These are phyloP conservation scores for Ambrosia hybrid DNA, from an alignment of 140 eudicot species.

Conservation along the genomic window DNA sequence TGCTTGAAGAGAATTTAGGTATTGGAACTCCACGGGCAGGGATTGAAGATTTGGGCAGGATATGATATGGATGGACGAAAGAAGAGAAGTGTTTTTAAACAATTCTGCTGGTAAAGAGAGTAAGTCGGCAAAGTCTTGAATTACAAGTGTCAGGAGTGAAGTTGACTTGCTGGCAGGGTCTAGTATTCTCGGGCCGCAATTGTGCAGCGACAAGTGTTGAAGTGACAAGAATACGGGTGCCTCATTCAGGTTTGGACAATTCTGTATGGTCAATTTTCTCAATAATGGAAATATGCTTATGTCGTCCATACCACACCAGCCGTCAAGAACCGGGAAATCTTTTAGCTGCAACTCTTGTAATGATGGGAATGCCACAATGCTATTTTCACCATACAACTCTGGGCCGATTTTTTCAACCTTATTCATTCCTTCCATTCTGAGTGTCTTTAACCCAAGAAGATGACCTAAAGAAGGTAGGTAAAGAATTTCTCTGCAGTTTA, in stretches of 20 bases:
- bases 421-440: conserved; percentile 29
- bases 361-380: conserved; percentile 30
- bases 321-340: conserved; percentile 17
- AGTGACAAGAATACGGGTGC: conserved; percentile 25
- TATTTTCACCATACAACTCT: conserved; percentile 22
- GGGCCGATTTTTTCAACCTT: conserved; percentile 13
- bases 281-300: conserved; percentile 26
- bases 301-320: conserved; percentile 16
- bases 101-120: conserved; percentile 24
- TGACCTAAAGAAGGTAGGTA: conserved; percentile 34
- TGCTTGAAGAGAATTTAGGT: conserved; percentile 19
- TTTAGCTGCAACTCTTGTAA: conserved; percentile 27
- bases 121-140: conserved; percentile 18
- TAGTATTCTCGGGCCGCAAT: neutral
- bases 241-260: conserved; percentile 24
- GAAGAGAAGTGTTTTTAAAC: conserved; percentile 16
- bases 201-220: conserved; percentile 20
- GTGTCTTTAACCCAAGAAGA: conserved; percentile 25
- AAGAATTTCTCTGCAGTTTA: conserved; percentile 26
- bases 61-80: conserved; percentile 8
- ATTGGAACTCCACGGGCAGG: conserved; percentile 20
- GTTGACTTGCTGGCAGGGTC: conserved; percentile 8
- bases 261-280: conserved; percentile 13
- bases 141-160: conserved; percentile 24
- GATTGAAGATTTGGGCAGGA: conserved; percentile 35